Evolutionary conservation across 148 eudicot genomes (phyloP), one percentile per base, ranked within the genome.

Genomic region (Silene conica): DNA sequence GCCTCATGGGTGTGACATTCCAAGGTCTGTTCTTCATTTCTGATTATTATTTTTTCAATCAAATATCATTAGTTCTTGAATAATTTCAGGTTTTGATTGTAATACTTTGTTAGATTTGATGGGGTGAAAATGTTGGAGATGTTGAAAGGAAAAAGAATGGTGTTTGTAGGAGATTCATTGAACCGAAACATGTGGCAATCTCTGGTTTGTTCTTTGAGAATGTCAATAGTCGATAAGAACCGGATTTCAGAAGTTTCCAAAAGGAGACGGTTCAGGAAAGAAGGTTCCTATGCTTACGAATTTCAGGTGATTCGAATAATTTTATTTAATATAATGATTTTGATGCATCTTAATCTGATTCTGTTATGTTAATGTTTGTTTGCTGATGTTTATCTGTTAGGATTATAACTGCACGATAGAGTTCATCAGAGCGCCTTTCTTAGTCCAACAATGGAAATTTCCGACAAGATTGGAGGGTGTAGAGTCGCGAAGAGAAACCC

Each of bases 171-270:
- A 23, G 95, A 90, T 76, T 90, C 95, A 20, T 46, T 90, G 38
- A 90, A 86, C 63, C 78, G 95, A 25, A 90, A 90, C 76, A 87
- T 86, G 95, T 90, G 91, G 91, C 87, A 90, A 56, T 87, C 95
- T 31, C 26, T 90, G 73, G 82, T 90, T 4, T 90, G 95, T 75
- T 72, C 85, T 69, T 31, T 90, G 78, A 78, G 86, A 88, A 86
- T 78, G 85, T 75, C 82, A 41, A 19, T 75, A 55, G 48, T 55
- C 25, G 63, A 80, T 80, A 56, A 80, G 63, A 56, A 8, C 1
- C 25, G 22, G 70, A 68, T 80, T 20, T 75, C 73, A 20, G 78
- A 80, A 75, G 72, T 71, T 81, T 84, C 12, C 82, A 86, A 20
- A 8, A 78, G 21, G 46, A 71, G 16, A 74, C 67, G 57, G 56